Percentiles rank a stretch among this genome's conserved stretches.
Evolutionary conservation across 495 filamentous ascomycete genomes (phyloP).

Genomic region (Oleoguttula mirabilis): DNA sequence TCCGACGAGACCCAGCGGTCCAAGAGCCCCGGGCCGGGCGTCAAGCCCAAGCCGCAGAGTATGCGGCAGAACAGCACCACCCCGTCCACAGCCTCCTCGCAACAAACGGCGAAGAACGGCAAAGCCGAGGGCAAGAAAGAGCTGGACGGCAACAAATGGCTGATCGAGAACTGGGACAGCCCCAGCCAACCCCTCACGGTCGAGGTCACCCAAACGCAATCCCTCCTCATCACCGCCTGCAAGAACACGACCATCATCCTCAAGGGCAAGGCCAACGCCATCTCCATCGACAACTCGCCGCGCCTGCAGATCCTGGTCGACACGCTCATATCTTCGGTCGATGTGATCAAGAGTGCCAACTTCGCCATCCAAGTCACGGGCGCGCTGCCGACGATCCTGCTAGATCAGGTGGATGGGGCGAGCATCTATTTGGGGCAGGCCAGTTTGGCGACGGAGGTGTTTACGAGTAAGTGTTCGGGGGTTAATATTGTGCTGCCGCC

Average conservation of each 20-base stretch:
- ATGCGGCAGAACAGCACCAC: constrained; percentile 83
- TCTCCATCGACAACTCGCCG: constrained; percentile 81
- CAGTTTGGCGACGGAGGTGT: constrained; percentile 65
- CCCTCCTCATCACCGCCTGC: constrained; percentile 83
- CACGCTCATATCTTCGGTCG: constrained; percentile 77
- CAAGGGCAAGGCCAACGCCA: constrained; percentile 83
- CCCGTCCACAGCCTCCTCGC: constrained; percentile 44
- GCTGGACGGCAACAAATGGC: constrained; percentile 92
- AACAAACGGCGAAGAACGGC: constrained; percentile 62
- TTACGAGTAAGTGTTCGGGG: constrained; percentile 69
- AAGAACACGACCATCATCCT: constrained; percentile 81
- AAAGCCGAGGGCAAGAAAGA: constrained; percentile 67
- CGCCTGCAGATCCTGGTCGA: constrained; percentile 79
- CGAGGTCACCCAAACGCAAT: constrained; percentile 68
- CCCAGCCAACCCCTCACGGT: constrained; percentile 55
- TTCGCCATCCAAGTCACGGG: constrained; percentile 74
- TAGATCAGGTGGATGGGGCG: constrained; percentile 90
- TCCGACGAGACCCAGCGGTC: constrained; percentile 39
- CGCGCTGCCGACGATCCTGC: constrained; percentile 66
- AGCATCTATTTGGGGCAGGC: constrained; percentile 72
- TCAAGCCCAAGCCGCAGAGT: constrained; percentile 88
- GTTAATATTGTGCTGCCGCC: constrained; percentile 78
- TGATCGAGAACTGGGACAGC: constrained; percentile 85
- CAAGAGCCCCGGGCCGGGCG: constrained; percentile 69
- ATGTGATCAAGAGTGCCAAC: constrained; percentile 84